A percentile compares a stretch with the other conserved stretches of the same genome.
Evolutionary conservation across 2,329 filamentous ascomycete genomes (phyloP).

Genomic region (Albophoma yamanashiensis): DNA sequence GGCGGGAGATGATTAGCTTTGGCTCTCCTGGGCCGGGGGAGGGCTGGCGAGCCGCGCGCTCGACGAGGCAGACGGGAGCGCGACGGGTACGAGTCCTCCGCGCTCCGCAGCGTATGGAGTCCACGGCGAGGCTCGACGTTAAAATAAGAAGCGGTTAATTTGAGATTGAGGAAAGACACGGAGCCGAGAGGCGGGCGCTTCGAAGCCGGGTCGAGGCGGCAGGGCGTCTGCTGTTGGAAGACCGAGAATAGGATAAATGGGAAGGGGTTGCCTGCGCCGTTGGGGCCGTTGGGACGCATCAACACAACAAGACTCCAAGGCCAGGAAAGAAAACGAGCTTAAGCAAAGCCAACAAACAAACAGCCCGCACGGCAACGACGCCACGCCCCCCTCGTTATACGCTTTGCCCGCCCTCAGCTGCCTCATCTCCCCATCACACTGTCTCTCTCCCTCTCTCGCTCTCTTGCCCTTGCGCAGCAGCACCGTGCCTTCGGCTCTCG

Average conservation of each 20-base stretch:
- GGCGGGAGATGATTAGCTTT: not conserved
- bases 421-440: not conserved
- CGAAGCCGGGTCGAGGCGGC: not conserved
- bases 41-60: constrained; percentile 1
- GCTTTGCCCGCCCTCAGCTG: not conserved
- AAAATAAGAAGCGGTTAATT: not conserved
- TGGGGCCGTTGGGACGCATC: not conserved
- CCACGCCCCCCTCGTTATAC: not conserved
- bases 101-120: not conserved
- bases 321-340: not conserved
- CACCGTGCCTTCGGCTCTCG: too few species aligned
- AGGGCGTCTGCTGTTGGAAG: not conserved
- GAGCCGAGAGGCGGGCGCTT: not conserved
- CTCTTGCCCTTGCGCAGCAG: too few species aligned
- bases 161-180: not conserved
- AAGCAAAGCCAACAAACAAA: not conserved
- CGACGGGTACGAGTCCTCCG: too few species aligned
- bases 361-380: not conserved
- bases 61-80: not conserved
- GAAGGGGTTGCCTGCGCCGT: not conserved
- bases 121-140: not conserved
- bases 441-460: not conserved
- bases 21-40: too few species aligned
- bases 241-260: not conserved
- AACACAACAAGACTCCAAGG: not conserved